A percentile compares a stretch with the other conserved stretches of the same genome.
Conservation (phyloP, 768 basidiomycete genomes). For the Daedaleopsis sinensis region DNA sequence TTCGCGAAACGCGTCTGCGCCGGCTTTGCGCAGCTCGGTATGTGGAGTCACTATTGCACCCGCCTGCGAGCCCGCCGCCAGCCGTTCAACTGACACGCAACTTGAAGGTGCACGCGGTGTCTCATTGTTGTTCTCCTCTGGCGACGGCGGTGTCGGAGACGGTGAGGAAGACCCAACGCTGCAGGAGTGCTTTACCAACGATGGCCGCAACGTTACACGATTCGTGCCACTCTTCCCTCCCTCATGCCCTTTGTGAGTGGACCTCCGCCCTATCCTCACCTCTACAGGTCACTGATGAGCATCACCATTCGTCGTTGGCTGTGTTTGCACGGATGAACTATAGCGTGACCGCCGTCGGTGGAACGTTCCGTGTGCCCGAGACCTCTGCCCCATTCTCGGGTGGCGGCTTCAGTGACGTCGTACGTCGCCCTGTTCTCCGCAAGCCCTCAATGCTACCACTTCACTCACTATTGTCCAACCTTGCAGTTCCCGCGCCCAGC, state of each 20-base stretch:
- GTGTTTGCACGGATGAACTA: too few species aligned
- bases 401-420: constrained; percentile 75
- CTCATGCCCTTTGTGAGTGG: constrained; percentile 44
- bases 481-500: constrained; percentile 53
- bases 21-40: constrained; percentile 65
- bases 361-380: constrained; percentile 62
- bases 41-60: not conserved
- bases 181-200: constrained; percentile 60
- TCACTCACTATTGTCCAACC: not conserved
- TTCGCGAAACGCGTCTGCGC: constrained; percentile 61
- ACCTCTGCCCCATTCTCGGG: constrained; percentile 63
- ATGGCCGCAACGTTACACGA: constrained; percentile 53
- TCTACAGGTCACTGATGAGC: too few species aligned
- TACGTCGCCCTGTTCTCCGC: constrained; percentile 31
- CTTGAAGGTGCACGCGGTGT: constrained; percentile 62
- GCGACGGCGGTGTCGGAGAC: constrained; percentile 73
- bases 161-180: constrained; percentile 53
- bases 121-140: constrained; percentile 65
- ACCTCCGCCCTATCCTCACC: not conserved
- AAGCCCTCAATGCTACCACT: too few species aligned
- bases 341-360: constrained; percentile 76
- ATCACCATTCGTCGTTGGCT: too few species aligned
- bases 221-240: constrained; percentile 66
- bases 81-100: too few species aligned
- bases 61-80: too few species aligned